Conservation (phyloP, 192 early-diverging fungal genomes). For the Backusella morwellensis region DNA sequence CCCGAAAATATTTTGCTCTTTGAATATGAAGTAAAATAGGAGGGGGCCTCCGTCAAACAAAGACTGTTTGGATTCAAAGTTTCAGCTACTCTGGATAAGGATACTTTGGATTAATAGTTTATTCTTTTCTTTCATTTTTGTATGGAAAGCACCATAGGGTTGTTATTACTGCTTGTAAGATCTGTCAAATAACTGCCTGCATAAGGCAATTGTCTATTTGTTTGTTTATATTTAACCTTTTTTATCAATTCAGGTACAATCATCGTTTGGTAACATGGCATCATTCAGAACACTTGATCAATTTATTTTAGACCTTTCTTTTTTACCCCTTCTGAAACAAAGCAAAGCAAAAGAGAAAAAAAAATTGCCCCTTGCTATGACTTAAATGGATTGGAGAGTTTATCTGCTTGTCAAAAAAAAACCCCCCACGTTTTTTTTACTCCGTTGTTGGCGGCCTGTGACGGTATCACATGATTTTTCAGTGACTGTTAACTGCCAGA, state of each 20-base stretch:
- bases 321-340: not conserved
- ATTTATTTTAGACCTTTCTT: not conserved
- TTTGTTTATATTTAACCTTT: not conserved
- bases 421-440: not conserved
- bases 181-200: not conserved
- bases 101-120: not conserved
- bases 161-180: not conserved
- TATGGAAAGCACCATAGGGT: not conserved
- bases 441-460: not conserved
- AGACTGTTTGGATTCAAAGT: not conserved
- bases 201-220: not conserved
- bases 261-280: not conserved
- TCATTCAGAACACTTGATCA: not conserved
- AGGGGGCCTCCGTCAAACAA: not conserved
- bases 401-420: not conserved
- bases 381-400: not conserved
- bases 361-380: not conserved
- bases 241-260: not conserved
- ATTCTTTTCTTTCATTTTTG: not conserved
- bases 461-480: not conserved
- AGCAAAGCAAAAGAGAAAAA: not conserved
- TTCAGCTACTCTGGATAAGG: not conserved
- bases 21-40: not conserved
- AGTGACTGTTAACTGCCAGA: not conserved
- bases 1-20: not conserved